Percentiles rank a stretch among this genome's conserved stretches.
These are phyloP conservation scores for Gossypium arboreum DNA, from an alignment of 345 rosid genomes.

Conservation along the genomic window DNA sequence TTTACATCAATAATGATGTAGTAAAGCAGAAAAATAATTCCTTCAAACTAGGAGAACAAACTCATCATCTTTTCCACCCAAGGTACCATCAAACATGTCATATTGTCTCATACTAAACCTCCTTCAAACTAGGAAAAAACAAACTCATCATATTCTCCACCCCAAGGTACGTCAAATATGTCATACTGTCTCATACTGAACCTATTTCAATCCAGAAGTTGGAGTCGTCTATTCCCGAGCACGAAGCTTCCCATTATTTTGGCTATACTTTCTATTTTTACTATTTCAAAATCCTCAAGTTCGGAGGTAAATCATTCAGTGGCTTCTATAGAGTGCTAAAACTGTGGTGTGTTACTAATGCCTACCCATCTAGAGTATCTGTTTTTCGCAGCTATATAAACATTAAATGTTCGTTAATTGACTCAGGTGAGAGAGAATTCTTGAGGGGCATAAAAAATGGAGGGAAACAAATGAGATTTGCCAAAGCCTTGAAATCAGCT, in stretches of 20 bases:
- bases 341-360: neutral
- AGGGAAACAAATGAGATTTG: too few relatives aligned
- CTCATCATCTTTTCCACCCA: neutral
- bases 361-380: neutral
- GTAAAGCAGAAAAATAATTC: neutral
- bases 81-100: neutral
- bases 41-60: neutral
- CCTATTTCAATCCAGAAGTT: neutral
- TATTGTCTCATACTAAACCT: neutral
- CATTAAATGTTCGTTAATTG: neutral
- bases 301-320: neutral
- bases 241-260: neutral
- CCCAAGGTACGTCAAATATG: neutral
- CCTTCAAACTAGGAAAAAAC: neutral
- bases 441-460: too few relatives aligned
- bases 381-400: neutral
- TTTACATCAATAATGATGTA: neutral
- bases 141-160: neutral
- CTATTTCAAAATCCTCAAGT: too few relatives aligned
- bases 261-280: neutral
- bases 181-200: neutral
- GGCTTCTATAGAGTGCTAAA: neutral
- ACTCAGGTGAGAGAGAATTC: neutral
- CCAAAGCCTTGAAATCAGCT: too few relatives aligned
- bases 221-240: neutral